These are phyloP conservation scores for Diaporthe sp. DNA, from an alignment of 2,329 filamentous ascomycete genomes.

Conservation along the genomic window DNA sequence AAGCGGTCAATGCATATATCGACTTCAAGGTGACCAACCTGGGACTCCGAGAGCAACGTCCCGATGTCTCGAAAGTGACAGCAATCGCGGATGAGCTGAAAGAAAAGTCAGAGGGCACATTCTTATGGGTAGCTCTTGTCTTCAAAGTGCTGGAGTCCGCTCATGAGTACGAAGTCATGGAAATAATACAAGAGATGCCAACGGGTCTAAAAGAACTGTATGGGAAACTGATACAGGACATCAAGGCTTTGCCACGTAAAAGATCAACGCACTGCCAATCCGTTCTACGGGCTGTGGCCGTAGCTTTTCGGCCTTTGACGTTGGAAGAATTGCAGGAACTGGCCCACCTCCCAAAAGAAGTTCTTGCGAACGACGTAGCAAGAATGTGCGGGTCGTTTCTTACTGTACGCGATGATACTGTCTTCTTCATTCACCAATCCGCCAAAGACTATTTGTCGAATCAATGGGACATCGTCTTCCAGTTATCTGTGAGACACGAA, in stretches of 20 bases:
- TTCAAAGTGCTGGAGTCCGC: background rate
- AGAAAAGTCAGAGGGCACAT: background rate
- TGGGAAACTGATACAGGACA: background rate
- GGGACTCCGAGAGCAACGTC: background rate
- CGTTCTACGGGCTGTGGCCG: background rate
- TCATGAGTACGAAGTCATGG: background rate
- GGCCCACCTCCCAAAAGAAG: background rate
- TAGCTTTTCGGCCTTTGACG: background rate
- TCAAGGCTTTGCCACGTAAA: background rate
- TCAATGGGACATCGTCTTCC: too few relatives aligned
- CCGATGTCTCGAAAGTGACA: too few relatives aligned
- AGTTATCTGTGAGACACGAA: background rate
- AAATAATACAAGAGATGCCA: background rate
- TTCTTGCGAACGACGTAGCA: too few relatives aligned
- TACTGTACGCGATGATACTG: background rate
- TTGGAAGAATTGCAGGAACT: background rate
- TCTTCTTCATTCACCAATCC: constrained; percentile 29
- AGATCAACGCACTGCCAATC: background rate
- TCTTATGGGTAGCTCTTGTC: background rate
- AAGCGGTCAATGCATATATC: background rate
- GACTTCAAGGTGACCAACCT: background rate
- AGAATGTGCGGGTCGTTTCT: background rate
- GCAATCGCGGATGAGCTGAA: background rate
- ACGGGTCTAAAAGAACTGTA: background rate
- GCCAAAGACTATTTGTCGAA: constrained; percentile 11